phyloP scores from a whole-genome alignment of 2,329 filamentous ascomycete genomes.

The Colletotrichum filicis region DNA sequence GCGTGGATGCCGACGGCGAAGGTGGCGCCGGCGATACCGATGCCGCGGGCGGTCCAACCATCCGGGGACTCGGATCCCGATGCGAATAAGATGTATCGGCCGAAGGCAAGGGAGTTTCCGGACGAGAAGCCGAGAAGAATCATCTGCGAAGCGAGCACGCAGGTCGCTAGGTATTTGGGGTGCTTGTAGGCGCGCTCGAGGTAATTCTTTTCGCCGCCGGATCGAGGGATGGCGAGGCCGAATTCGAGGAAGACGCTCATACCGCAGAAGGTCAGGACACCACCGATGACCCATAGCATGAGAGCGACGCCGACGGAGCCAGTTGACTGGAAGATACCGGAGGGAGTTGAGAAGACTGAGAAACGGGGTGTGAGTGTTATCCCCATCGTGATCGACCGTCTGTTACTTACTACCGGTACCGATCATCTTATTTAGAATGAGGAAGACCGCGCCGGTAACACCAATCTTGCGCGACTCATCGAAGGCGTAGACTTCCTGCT shows the following conservation, averaged over 20 bases:
- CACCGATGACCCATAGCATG: conserved; percentile 46
- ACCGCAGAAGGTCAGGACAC: conserved; percentile 67
- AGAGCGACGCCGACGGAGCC: conserved; percentile 61
- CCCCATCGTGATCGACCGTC: background rate
- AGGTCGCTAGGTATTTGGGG: conserved; percentile 68
- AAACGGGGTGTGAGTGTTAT: conserved; percentile 7
- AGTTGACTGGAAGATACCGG: conserved; percentile 61
- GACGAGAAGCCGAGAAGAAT: conserved; percentile 70
- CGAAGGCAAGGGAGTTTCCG: conserved; percentile 68
- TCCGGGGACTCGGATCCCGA: conserved; percentile 58
- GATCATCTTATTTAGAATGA: conserved; percentile 70
- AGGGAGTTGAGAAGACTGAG: conserved; percentile 65
- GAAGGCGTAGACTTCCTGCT: conserved; percentile 47
- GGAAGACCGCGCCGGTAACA: conserved; percentile 61
- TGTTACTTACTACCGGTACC: conserved; percentile 63
- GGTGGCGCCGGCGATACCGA: conserved; percentile 64
- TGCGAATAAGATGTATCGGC: conserved; percentile 67
- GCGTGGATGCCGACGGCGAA: conserved; percentile 66
- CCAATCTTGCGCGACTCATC: conserved; percentile 61
- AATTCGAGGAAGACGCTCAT: conserved; percentile 73
- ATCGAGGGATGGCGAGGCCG: conserved; percentile 69
- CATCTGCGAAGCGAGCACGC: conserved; percentile 70
- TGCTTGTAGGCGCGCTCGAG: conserved; percentile 70
- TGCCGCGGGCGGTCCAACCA: conserved; percentile 67
- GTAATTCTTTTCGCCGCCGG: conserved; percentile 75